Base-by-base conservation (phyloP, 2,329 filamentous ascomycete species). In the Aureobasidium leucospermi region DNA sequence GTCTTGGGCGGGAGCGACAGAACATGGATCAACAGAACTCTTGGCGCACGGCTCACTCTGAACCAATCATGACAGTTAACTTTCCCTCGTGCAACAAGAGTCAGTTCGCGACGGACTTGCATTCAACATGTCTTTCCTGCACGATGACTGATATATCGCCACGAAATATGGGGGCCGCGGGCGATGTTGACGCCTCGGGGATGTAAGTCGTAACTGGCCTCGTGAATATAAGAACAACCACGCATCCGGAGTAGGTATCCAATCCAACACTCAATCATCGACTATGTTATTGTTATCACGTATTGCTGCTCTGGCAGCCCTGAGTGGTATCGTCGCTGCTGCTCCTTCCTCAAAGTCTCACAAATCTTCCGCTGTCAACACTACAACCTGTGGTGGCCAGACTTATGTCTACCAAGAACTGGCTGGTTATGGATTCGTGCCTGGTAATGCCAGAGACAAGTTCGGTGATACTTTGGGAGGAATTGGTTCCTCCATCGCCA, bases 401-500 rank as follows among this genome's bases (percentile, higher is more conserved):
- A 76, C 72, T 0, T 89, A 87, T 66, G 77, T 80, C n/a, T 90
- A 90, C 68, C 75, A 85, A 56, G 77, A 81, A 60, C 79, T 90
- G 9, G 85, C 83, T 4, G 87, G 87, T 9, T 89, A 85, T 67
- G 87, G 87, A 5, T 79, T 77, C 59, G 71, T 89, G 3, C 72
- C 80, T 0, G 77, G 77, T 34, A 78, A 85, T 66, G 78, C 80
- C 2, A 75, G 78, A 34, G 87, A 90, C 72, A 85, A 85, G 67
- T 85, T 81, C 64, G 85, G 85, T 32, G 87, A 90, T 67, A 89
- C 85, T 0, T 74, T 89, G 32, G 85, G 84, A 39, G 84, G 85
- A 1, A 76, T 87, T 55, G 87, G 87, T 8, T 86, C 82, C 60
- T 79, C 84, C 11, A 81, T 87, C 65, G 81, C 84, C n/a, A 72